Conservation (phyloP, 2,329 filamentous ascomycete species). For the Paecilomyces formosus region DNA sequence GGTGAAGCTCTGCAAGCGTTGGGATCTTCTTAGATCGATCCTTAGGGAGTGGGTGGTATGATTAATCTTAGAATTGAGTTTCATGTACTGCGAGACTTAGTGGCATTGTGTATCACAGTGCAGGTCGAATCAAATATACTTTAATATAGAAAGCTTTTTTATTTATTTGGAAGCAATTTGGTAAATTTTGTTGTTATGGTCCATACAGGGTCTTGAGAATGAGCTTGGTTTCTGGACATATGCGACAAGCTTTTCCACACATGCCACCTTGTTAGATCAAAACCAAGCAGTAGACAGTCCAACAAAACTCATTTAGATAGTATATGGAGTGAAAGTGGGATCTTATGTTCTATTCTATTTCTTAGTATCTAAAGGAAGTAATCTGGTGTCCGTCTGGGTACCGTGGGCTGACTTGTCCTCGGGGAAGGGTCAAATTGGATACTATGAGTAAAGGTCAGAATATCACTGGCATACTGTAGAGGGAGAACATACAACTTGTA, state of each 20-base stretch:
- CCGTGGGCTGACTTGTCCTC: conserved; percentile 88
- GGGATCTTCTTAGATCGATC: conserved; percentile 36
- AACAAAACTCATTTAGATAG: neutral
- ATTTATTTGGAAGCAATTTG: too few relatives aligned
- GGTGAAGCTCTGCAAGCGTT: conserved; percentile 9
- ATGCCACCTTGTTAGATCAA: too few relatives aligned
- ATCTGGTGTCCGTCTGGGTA: conserved; percentile 84
- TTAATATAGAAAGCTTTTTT: neutral
- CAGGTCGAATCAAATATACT: neutral
- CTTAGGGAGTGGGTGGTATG: neutral
- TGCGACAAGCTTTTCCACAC: too few relatives aligned
- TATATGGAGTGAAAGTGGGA: neutral
- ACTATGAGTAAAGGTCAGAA: conserved; percentile 43
- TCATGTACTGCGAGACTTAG: neutral
- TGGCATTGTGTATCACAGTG: neutral
- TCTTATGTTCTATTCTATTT: neutral
- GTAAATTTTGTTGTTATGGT: too few relatives aligned
- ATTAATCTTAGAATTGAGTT: neutral
- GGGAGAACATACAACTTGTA: conserved; percentile 76
- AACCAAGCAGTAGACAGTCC: neutral
- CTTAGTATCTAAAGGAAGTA: conserved; percentile 70
- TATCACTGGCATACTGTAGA: neutral
- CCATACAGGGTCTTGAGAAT: too few relatives aligned
- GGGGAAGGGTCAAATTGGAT: conserved; percentile 94
- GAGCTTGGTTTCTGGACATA: too few relatives aligned